phyloP scores from a whole-genome alignment of 768 basidiomycete species.

The Heimioporus sp. region DNA sequence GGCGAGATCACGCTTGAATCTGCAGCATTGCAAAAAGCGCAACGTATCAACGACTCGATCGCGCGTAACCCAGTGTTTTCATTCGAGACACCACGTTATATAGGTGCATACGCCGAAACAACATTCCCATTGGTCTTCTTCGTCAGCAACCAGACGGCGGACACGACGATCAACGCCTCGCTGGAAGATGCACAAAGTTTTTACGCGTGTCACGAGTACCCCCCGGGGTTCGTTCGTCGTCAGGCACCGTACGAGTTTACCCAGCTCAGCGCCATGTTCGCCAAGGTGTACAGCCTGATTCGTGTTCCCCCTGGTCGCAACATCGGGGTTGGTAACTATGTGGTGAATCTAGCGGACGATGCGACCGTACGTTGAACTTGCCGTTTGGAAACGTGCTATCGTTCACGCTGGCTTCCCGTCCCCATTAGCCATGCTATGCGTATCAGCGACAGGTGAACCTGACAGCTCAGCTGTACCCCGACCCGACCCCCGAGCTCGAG shows the following conservation, averaged over 20 bases:
- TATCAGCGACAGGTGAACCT: conserved; percentile 22
- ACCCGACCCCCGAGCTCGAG: conserved; percentile 18
- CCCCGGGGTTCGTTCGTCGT: conserved; percentile 18
- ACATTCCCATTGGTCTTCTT: conserved; percentile 27
- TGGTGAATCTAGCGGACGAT: conserved; percentile 8
- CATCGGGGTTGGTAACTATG: conserved; percentile 16
- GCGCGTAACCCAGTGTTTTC: conserved; percentile 21
- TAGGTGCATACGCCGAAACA: conserved; percentile 16
- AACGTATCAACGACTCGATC: conserved; percentile 27
- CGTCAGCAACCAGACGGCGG: conserved; percentile 19
- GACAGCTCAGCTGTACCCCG: conserved; percentile 18
- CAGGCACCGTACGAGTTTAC: conserved; percentile 8
- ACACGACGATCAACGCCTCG: conserved; percentile 12
- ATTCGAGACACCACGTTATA: conserved; percentile 15
- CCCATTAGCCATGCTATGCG: conserved; percentile 13
- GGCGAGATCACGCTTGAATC: conserved; percentile 22
- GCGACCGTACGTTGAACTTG: conserved; percentile 3
- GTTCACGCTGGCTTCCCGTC: too few species aligned
- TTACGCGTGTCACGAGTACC: conserved; percentile 16
- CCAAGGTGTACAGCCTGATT: not conserved
- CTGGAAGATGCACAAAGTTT: conserved; percentile 19
- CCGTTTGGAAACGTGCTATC: too few species aligned
- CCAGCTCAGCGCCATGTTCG: conserved; percentile 3
- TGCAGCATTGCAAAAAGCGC: conserved; percentile 16
- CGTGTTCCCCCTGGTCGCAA: conserved; percentile 14